phyloP scores from a whole-genome alignment of 805 yeast genomes.

The Alloascoidea africana region DNA sequence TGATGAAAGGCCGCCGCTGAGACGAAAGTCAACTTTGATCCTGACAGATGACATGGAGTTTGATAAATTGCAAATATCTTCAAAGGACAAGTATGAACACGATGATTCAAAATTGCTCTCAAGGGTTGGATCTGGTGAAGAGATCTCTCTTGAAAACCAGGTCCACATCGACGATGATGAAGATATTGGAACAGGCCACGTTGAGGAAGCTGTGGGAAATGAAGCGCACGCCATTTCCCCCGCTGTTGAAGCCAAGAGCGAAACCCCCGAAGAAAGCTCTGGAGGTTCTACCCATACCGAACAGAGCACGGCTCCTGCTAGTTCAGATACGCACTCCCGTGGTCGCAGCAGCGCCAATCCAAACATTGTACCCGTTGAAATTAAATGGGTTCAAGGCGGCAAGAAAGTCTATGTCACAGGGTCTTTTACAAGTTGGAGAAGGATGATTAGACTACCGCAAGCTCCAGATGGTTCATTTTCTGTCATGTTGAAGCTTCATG shows the following conservation, averaged over 20 bases:
- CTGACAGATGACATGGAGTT: conserved; percentile 53
- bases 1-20: conserved; percentile 14
- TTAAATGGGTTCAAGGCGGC: conserved; percentile 96
- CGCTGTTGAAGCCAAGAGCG: no score
- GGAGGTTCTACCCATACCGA: no score
- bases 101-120: conserved; percentile 14
- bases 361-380: conserved; percentile 35
- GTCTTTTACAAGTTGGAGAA: conserved; percentile 95
- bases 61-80: conserved; percentile 30
- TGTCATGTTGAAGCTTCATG: conserved; percentile 64
- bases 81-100: conserved; percentile 16
- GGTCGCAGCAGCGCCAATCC: no score
- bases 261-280: no score
- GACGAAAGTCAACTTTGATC: conserved; percentile 59
- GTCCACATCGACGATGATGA: conserved; percentile 7
- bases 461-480: conserved; percentile 28
- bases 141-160: conserved; percentile 12
- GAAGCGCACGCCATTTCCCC: no score
- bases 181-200: conserved; percentile 8
- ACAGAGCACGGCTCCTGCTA: no score
- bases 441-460: conserved; percentile 76
- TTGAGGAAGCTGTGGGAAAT: conserved; percentile 4
- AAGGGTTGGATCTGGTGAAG: conserved; percentile 18
- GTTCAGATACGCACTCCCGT: no score
- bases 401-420: conserved; percentile 91